phyloP scores from a whole-genome alignment of 257 asterid species.

The Solanum raphanifolium region DNA sequence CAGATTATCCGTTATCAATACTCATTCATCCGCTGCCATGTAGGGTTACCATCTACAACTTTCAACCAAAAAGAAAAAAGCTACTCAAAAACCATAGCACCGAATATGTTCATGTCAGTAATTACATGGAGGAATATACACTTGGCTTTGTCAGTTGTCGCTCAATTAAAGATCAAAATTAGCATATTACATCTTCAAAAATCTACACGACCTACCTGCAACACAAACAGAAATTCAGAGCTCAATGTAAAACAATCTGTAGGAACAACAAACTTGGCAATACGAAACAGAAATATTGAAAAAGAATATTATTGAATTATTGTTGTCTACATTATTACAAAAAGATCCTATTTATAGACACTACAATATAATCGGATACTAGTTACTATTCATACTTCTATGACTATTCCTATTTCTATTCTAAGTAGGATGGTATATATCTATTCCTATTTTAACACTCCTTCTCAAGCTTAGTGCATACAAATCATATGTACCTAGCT shows the following conservation, averaged over 20 bases:
- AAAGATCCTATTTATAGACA: too few species aligned
- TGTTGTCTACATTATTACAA: neutral
- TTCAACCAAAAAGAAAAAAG: neutral
- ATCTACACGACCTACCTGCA: constrained; percentile 1
- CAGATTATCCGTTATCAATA: neutral
- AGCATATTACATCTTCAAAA: neutral
- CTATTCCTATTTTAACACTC: neutral
- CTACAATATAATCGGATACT: neutral
- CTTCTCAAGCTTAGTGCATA: neutral
- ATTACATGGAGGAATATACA: neutral
- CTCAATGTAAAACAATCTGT: neutral
- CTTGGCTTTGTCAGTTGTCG: neutral
- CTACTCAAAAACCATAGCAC: neutral
- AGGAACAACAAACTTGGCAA: neutral
- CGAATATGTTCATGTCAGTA: neutral
- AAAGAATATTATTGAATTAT: neutral
- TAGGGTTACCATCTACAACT: neutral
- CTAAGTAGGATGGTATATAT: too few species aligned
- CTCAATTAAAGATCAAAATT: neutral
- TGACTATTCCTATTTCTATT: neutral
- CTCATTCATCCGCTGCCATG: neutral
- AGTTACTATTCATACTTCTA: neutral
- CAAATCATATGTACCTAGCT: neutral
- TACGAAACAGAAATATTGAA: neutral
- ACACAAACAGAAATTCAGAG: neutral